Conservation (phyloP, 1,139 yeast genomes). For the Magnusiomyces sp. region DNA sequence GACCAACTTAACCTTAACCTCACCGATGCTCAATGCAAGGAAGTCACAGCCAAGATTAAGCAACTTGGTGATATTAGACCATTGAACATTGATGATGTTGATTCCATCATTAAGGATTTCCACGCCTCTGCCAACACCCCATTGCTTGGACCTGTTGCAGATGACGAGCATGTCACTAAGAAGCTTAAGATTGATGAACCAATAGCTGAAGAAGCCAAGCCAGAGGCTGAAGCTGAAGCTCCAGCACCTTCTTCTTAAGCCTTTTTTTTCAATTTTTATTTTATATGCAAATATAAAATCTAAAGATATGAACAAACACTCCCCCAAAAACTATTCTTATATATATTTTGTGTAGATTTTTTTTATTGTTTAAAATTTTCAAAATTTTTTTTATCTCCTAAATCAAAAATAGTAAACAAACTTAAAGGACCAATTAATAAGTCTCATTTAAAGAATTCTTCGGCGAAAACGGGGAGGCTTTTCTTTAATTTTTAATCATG, state of each 20-base stretch:
- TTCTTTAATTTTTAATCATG: too few relatives aligned
- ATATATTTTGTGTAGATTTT: neutral
- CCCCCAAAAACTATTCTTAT: neutral
- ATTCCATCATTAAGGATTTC: slow-evolving; percentile 88
- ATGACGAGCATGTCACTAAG: slow-evolving; percentile 19
- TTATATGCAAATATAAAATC: too few relatives aligned
- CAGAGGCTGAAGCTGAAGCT: slow-evolving; percentile 3
- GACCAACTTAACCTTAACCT: slow-evolving; percentile 89
- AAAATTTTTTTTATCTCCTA: neutral
- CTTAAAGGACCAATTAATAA: too few relatives aligned
- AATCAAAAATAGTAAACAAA: neutral
- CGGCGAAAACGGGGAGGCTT: too few relatives aligned
- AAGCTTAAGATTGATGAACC: slow-evolving; percentile 11
- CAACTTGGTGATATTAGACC: slow-evolving; percentile 92
- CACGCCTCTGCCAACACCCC: slow-evolving; percentile 60
- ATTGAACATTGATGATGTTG: slow-evolving; percentile 92
- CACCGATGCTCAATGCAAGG: slow-evolving; percentile 90
- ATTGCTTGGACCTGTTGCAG: slow-evolving; percentile 18
- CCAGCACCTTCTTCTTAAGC: neutral
- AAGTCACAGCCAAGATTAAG: slow-evolving; percentile 88
- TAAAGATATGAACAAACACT: too few relatives aligned
- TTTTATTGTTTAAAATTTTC: neutral
- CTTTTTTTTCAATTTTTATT: neutral
- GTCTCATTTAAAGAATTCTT: too few relatives aligned
- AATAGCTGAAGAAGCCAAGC: slow-evolving; percentile 1